Evolutionary conservation across 495 filamentous ascomycete genomes (phyloP), one percentile per base, ranked within the genome.

Genomic region (Wilcoxina mikolae): DNA sequence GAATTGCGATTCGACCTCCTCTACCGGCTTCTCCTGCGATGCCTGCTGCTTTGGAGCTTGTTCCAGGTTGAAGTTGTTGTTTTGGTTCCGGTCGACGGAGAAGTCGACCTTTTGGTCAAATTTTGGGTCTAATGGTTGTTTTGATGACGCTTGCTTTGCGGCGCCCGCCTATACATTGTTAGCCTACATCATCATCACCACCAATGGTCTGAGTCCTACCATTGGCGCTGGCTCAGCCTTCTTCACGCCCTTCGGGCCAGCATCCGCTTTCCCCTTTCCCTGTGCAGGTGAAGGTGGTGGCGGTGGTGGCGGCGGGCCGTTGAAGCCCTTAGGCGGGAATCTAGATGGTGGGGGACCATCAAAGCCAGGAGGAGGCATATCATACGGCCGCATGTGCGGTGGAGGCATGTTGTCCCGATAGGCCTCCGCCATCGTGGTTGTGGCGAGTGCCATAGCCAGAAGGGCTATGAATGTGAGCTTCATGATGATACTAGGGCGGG

Each of bases 41-140:
- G 15, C 43, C 15, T 46, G 15, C n/a, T 20, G 12, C 43, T 46
- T 46, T 22, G n/a, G n/a, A 22, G 23, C 2, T 11, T 46, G 12
- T 25, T 23, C 43, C 27, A 51, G 11, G 18, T 56, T 47, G 3
- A 48, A 24, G 22, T 55, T 27, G n/a, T n/a, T n/a, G n/a, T n/a
- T n/a, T 23, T 28, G 38, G 18, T 27, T 28, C 23, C 52, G n/a
- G 23, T 20, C 35, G 4, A 15, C 20, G 4, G 35, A 15, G 35
- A 39, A 39, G 20, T 39, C 35, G 4, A 39, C 35, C 1, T 39
- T 39, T 18, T 39, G 35, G 20, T n/a, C n/a, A n/a, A n/a, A n/a
- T n/a, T n/a, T n/a, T n/a, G n/a, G n/a, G n/a, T n/a, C n/a, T n/a
- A n/a, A n/a, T n/a, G n/a, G n/a, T n/a, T n/a, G n/a, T n/a, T n/a